A percentile compares a stretch with the other conserved stretches of the same genome.
These are phyloP conservation scores for Pinus taeda DNA, from an alignment of 75 land plant genomes.

Conservation along the genomic window DNA sequence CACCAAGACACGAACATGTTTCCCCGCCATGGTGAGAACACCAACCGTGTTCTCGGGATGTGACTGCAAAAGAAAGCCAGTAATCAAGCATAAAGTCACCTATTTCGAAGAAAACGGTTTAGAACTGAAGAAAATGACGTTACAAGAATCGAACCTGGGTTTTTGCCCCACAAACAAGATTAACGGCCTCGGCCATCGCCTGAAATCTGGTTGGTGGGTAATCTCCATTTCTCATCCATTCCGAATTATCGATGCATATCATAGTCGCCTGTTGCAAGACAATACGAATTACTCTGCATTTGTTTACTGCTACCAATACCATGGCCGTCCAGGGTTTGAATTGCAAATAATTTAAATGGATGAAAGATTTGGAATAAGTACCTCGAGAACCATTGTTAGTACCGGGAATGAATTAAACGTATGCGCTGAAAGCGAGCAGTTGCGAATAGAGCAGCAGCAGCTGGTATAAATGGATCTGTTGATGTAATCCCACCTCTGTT, in stretches of 20 bases:
- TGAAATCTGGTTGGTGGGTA: conserved; percentile 75
- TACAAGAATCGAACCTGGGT: conserved; percentile 55
- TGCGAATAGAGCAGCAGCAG: too few relatives aligned
- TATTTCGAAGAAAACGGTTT: not conserved
- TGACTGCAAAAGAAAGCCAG: conserved; percentile 42
- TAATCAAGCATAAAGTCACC: not conserved
- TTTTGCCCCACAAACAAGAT: conserved; percentile 92
- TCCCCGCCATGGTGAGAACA: conserved; percentile 87
- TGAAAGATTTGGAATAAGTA: too few relatives aligned
- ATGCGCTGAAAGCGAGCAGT: too few relatives aligned
- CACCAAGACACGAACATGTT: conserved; percentile 84
- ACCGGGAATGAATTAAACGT: too few relatives aligned
- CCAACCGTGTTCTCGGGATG: conserved; percentile 97
- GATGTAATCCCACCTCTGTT: too few relatives aligned
- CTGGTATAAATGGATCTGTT: too few relatives aligned
- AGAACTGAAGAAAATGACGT: not conserved
- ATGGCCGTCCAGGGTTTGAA: too few relatives aligned
- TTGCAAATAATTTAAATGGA: too few relatives aligned
- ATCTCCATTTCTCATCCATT: conserved; percentile 97
- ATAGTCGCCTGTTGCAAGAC: conserved; percentile 38
- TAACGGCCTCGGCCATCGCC: conserved; percentile 91
- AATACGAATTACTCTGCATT: too few relatives aligned
- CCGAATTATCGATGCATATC: conserved; percentile 96
- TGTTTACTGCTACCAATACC: too few relatives aligned
- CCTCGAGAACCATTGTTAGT: too few relatives aligned